Conservation (phyloP, 2,329 filamentous ascomycete species). For the Xylariaceae sp. region DNA sequence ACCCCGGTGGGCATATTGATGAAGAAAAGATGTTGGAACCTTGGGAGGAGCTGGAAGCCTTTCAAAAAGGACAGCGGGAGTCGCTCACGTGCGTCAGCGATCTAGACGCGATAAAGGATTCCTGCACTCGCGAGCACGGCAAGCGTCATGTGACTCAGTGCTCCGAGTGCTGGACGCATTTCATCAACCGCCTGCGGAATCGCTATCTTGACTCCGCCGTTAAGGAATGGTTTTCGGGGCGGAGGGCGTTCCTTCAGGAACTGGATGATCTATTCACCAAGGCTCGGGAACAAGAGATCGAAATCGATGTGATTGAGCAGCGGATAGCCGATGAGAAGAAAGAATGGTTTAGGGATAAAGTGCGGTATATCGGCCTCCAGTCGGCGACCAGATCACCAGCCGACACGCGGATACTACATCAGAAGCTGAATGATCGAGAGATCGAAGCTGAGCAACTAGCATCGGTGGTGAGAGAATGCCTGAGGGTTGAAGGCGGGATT, state of each 20-base stretch:
- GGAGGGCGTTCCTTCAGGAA: slow-evolving; percentile 44
- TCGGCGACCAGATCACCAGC: slow-evolving; percentile 23
- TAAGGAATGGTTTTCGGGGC: slow-evolving; percentile 49
- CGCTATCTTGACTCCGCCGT: slow-evolving; percentile 35
- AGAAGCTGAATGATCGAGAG: slow-evolving; percentile 26
- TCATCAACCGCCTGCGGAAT: slow-evolving; percentile 42
- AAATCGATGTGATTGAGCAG: slow-evolving; percentile 43
- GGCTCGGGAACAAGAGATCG: slow-evolving; percentile 39
- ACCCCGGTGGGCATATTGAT: background rate
- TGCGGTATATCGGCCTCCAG: slow-evolving; percentile 26
- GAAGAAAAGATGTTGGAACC: slow-evolving; percentile 28
- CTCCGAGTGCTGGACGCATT: slow-evolving; percentile 42
- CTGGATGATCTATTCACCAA: slow-evolving; percentile 46
- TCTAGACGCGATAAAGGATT: slow-evolving; percentile 37
- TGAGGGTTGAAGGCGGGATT: slow-evolving; percentile 21
- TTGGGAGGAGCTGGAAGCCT: slow-evolving; percentile 31
- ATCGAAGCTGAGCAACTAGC: slow-evolving; percentile 26
- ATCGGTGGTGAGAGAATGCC: slow-evolving; percentile 23
- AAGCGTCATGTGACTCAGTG: slow-evolving; percentile 42
- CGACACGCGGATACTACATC: slow-evolving; percentile 26
- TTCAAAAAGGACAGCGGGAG: slow-evolving; percentile 29
- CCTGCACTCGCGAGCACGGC: slow-evolving; percentile 40
- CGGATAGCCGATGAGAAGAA: slow-evolving; percentile 47
- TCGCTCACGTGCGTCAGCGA: slow-evolving; percentile 34
- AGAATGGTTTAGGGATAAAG: slow-evolving; percentile 45